Evolutionary conservation across 768 basidiomycete species (phyloP).

Genomic region (Piloderma croceum): DNA sequence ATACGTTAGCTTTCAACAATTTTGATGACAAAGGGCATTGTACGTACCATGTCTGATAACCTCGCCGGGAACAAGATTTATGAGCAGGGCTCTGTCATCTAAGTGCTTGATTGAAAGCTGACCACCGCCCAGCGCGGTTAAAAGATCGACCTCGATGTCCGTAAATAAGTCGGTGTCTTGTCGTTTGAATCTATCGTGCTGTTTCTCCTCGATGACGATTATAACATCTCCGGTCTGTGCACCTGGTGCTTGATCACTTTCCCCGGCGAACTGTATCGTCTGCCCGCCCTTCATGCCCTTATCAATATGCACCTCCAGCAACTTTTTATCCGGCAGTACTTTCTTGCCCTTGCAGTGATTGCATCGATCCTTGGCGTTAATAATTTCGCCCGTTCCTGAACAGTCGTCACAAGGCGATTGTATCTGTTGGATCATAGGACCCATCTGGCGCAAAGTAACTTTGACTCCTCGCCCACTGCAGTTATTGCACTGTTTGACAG

Average conservation of each 20-base stretch:
- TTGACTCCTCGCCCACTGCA: conserved; percentile 91
- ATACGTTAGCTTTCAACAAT: conserved; percentile 7
- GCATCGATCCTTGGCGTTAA: conserved; percentile 91
- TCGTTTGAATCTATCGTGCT: conserved; percentile 83
- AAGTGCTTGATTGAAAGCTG: conserved; percentile 86
- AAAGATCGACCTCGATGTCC: conserved; percentile 87
- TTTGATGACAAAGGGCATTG: conserved; percentile 2
- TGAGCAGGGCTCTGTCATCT: conserved; percentile 83
- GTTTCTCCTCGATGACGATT: conserved; percentile 90
- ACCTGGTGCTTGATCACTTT: conserved; percentile 88
- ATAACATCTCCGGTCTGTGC: conserved; percentile 91
- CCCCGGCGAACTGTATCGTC: conserved; percentile 82
- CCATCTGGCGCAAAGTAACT: conserved; percentile 92
- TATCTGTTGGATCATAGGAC: conserved; percentile 99
- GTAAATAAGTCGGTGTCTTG: conserved; percentile 82
- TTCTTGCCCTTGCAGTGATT: conserved; percentile 93
- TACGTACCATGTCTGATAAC: conserved; percentile 86
- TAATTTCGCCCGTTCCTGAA: conserved; percentile 88
- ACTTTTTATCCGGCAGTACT: conserved; percentile 88
- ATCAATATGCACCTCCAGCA: conserved; percentile 96
- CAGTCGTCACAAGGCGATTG: conserved; percentile 95
- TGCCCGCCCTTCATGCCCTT: conserved; percentile 96
- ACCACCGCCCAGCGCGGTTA: conserved; percentile 92
- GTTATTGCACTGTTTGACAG: conserved; percentile 68
- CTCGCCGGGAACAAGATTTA: conserved; percentile 84